Conservation (phyloP, 306 rosid species). For the Quercus robur region DNA sequence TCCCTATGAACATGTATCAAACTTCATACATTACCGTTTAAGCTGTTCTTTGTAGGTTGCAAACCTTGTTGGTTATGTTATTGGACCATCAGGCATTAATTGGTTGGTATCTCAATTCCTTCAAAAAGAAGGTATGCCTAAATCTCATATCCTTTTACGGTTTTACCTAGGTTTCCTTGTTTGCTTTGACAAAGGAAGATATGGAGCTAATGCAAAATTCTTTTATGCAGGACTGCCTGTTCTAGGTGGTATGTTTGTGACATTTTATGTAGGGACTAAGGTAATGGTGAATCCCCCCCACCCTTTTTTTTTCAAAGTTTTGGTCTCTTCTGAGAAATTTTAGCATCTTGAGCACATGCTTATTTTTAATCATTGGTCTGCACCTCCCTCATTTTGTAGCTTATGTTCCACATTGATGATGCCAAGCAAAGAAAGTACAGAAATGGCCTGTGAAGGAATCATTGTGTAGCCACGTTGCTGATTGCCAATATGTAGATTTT, state of each 20-base stretch:
- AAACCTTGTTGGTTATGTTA: slow-evolving; percentile 88
- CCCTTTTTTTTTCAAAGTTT: neutral
- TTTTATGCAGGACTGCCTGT: slow-evolving; percentile 66
- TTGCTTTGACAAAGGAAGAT: neutral
- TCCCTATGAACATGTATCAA: neutral
- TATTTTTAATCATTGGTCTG: slow-evolving; percentile 9
- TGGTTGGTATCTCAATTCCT: slow-evolving; percentile 75
- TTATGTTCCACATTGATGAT: slow-evolving; percentile 80
- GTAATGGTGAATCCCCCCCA: slow-evolving; percentile 17
- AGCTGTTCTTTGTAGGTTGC: slow-evolving; percentile 56
- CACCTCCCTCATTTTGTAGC: slow-evolving; percentile 41
- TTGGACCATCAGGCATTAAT: slow-evolving; percentile 75
- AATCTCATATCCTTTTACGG: slow-evolving; percentile 6
- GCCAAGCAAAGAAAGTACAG: slow-evolving; percentile 37
- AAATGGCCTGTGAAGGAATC: neutral
- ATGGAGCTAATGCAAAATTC: slow-evolving; percentile 10
- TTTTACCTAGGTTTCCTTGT: neutral
- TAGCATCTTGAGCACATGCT: neutral
- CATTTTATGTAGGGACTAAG: slow-evolving; percentile 91
- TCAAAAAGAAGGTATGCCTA: slow-evolving; percentile 55
- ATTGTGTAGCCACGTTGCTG: neutral
- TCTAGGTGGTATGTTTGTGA: slow-evolving; percentile 67
- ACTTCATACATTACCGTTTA: neutral
- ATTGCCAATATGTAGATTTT: neutral
- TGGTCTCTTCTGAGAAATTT: neutral